Base-by-base conservation (phyloP, 495 filamentous ascomycete species). In the Monascus purpureus region DNA sequence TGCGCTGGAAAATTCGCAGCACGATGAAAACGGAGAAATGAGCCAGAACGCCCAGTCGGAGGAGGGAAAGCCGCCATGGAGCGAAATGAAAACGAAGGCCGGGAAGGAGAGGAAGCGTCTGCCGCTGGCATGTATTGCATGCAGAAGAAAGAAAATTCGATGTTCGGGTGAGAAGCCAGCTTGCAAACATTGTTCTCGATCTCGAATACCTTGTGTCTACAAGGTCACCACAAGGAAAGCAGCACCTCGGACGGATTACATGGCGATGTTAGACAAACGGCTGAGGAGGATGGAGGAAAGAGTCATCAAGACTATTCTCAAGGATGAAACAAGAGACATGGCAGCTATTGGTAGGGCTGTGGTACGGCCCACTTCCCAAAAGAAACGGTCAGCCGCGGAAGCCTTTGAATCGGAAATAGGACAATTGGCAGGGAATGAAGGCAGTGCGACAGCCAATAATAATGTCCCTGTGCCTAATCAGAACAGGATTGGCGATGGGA, bases 161-260 rank as follows among this genome's bases (percentile, higher is more conserved):
- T 97, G 90, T 51, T 95, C 88, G 13, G 90, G 90, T 31, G 90
- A 96, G 60, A 95, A 93, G 55, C 90, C 90, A 8, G 82, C 87
- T 1, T 97, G 90, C 61, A 93, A 92, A 50, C 90, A 97, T 61
- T 97, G 90, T 53, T 70, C 92, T 36, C 70, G 86, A 31, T 93
- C 85, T 33, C 73, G 90, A 25, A 93, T 93, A 44, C 88, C 90
- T 4, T 97, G 90, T 51, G 85, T 96, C n/a, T 97, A 97, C 67
- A 96, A 96, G 47, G 82, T 93, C 28, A 94, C 88, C 0, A 85
- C 86, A 7, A 67, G 90, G 39, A 96, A 95, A 52, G 87, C 86
- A 2, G 85, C 87, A n/a, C 88, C 90, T 23, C 70, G 90, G 35
- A 94, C 88, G 11, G 90, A 96, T 53, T 97, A 96, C 54, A 97